Evolutionary conservation across 345 rosid species (phyloP), one percentile per base, ranked within the genome.

Genomic region (Lepidium sativum): DNA sequence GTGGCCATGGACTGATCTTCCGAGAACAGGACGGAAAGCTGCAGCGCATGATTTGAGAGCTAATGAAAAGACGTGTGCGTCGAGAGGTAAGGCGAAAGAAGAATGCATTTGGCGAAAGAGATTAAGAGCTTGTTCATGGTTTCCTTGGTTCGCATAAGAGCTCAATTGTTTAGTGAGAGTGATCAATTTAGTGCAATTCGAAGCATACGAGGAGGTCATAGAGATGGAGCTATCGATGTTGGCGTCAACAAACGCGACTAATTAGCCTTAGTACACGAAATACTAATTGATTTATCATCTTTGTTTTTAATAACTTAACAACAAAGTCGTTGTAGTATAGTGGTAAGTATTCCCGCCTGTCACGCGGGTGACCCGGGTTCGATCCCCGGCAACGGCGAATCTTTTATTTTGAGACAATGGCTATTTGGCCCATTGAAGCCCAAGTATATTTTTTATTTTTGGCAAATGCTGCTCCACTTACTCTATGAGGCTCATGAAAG

Each of bases 361-460:
- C 98, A 92, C 94, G 87, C 86, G 86, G 92, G 92, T 45, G 91
- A 84, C 98, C 94, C 88, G 94, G 82, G 92, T 85, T 88, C 96
- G 95, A 87, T 85, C 83, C 84, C 89, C 91, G 88, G 92, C 89
- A 84, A 78, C 84, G 91, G 92, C 82, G 95, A 4, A 0, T 0
- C 0, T 3, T 18, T 18, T 8, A 1, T 8, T 34, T 11, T 31
- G 18, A 3, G 8, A n/a, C n/a, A 5, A 20, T 25, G 11, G 6
- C 20, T 18, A 20, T 35, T 37, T 3, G 32, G 33, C 47, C 47
- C 62, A 27, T 39, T 8, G n/a, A 57, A 39, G 48, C 62, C 62
- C 59, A 25, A 25, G 92, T 2, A 0, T 0, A 0, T 3, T 39
- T 18, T 18, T 8, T n/a, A n/a, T 0, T 8, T 34, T 11, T 31